These are phyloP conservation scores for Trichoderma aggressivum DNA, from an alignment of 2,329 filamentous ascomycete genomes.

Conservation along the genomic window DNA sequence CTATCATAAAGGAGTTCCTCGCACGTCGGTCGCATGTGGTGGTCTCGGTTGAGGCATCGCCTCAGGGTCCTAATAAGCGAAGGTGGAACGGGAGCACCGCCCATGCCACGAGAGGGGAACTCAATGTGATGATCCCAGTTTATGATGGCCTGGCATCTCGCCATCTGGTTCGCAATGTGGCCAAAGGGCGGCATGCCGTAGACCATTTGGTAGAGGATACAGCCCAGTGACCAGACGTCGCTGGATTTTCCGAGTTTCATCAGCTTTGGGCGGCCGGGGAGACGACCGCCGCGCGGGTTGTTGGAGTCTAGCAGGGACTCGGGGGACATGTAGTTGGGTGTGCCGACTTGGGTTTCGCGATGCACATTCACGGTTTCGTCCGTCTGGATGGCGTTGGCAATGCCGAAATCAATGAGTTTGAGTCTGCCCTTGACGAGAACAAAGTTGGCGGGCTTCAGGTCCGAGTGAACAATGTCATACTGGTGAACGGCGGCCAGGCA, in stretches of 20 bases:
- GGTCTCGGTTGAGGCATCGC: conserved; percentile 60
- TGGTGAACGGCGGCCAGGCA: conserved; percentile 87
- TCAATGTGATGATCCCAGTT: conserved; percentile 72
- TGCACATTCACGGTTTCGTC: conserved; percentile 98
- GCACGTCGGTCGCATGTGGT: conserved; percentile 60
- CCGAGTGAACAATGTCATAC: conserved; percentile 90
- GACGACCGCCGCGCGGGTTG: conserved; percentile 48
- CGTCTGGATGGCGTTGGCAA: conserved; percentile 92
- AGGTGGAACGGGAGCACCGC: conserved; percentile 57
- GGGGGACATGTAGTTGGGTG: conserved; percentile 97
- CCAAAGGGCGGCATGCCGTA: conserved; percentile 96
- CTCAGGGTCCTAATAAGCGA: conserved; percentile 60
- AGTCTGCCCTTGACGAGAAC: conserved; percentile 84
- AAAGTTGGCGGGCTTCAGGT: conserved; percentile 96
- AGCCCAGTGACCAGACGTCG: conserved; percentile 94
- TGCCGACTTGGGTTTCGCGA: conserved; percentile 90
- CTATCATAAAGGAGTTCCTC: conserved; percentile 56
- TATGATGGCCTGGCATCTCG: conserved; percentile 81
- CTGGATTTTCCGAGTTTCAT: conserved; percentile 96
- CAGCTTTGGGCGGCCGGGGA: conserved; percentile 58
- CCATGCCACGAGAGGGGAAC: conserved; percentile 67
- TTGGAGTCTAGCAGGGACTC: conserved; percentile 90
- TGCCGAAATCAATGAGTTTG: conserved; percentile 98
- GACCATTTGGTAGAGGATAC: conserved; percentile 96
- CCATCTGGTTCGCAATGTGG: conserved; percentile 83